phyloP scores from a whole-genome alignment of 768 basidiomycete species.

The Macrocybe gigantea region DNA sequence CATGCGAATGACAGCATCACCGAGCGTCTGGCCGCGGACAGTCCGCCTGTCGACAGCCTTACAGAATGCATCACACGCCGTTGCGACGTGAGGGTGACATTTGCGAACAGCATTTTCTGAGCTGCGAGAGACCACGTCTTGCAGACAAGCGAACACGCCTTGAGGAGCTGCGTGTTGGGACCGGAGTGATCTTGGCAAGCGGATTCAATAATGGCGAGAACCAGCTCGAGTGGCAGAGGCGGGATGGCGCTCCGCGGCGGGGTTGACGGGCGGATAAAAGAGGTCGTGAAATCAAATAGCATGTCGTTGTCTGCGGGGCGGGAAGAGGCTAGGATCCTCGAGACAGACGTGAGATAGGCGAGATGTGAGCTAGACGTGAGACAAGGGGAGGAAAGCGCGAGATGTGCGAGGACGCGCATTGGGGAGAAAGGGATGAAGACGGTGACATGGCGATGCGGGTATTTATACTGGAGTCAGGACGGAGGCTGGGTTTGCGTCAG shows the following conservation, averaged over 20 bases:
- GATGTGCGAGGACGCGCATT: slow-evolving; percentile 5
- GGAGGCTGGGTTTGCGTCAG: slow-evolving; percentile 6
- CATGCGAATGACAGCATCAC: slow-evolving; percentile 48
- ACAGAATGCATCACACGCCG: slow-evolving; percentile 49
- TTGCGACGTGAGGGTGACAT: slow-evolving; percentile 49
- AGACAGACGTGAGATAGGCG: slow-evolving; percentile 14
- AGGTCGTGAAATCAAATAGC: slow-evolving; percentile 31
- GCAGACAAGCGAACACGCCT: slow-evolving; percentile 57
- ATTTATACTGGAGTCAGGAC: slow-evolving; percentile 14
- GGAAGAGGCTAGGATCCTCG: slow-evolving; percentile 4
- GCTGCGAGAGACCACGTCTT: slow-evolving; percentile 58
- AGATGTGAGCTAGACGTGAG: slow-evolving; percentile 15
- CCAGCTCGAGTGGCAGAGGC: slow-evolving; percentile 56
- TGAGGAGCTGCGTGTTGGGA: slow-evolving; percentile 37
- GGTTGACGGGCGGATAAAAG: slow-evolving; percentile 15
- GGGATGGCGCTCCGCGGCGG: slow-evolving; percentile 13
- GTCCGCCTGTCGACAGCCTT: slow-evolving; percentile 42
- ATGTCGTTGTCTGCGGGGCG: slow-evolving; percentile 30
- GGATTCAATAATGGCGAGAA: slow-evolving; percentile 56
- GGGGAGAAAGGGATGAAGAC: slow-evolving; percentile 7
- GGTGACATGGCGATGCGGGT: slow-evolving; percentile 16
- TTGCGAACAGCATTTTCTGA: slow-evolving; percentile 60
- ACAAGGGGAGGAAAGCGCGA: slow-evolving; percentile 13
- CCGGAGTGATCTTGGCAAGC: slow-evolving; percentile 35
- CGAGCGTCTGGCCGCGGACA: slow-evolving; percentile 42